These are phyloP conservation scores for Botrytis tulipae DNA, from an alignment of 2,329 filamentous ascomycete genomes.

Conservation along the genomic window DNA sequence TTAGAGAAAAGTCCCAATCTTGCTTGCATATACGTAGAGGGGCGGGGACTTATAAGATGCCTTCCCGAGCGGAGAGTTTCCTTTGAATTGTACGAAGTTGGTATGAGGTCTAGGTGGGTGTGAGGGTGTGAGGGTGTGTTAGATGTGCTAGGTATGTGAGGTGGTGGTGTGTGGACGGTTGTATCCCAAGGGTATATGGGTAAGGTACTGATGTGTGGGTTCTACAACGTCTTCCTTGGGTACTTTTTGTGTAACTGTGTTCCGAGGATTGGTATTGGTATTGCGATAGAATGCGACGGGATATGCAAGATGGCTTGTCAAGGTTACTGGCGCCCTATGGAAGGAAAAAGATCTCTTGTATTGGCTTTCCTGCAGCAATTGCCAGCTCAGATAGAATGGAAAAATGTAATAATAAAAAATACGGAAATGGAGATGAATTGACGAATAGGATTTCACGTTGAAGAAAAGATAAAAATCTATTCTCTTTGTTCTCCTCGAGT, in stretches of 20 bases:
- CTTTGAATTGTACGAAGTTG: neutral
- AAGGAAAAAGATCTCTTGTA: neutral
- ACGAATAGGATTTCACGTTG: neutral
- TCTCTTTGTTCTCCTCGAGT: slow-evolving; percentile 14
- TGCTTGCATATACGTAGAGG: slow-evolving; percentile 19
- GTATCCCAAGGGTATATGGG: slow-evolving; percentile 5
- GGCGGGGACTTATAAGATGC: slow-evolving; percentile 18
- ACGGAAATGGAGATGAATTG: slow-evolving; percentile 2
- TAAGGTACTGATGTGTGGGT: slow-evolving; percentile 18
- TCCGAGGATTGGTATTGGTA: slow-evolving; percentile 8
- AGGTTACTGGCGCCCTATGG: slow-evolving; percentile 13
- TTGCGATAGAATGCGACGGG: slow-evolving; percentile 11
- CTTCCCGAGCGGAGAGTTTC: slow-evolving; percentile 13
- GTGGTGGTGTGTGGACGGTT: slow-evolving; percentile 3
- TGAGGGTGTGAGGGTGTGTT: neutral
- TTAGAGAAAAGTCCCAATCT: neutral
- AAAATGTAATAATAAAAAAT: neutral
- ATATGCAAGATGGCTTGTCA: slow-evolving; percentile 23
- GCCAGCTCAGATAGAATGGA: slow-evolving; percentile 14
- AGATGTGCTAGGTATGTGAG: neutral
- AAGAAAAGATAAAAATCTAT: neutral
- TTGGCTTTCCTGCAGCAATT: slow-evolving; percentile 17
- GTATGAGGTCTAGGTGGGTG: neutral
- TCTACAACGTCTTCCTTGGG: slow-evolving; percentile 9
- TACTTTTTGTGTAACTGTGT: neutral